Evolutionary conservation across 2,329 filamentous ascomycete species (phyloP).

Genomic region (Fusarium palustre): DNA sequence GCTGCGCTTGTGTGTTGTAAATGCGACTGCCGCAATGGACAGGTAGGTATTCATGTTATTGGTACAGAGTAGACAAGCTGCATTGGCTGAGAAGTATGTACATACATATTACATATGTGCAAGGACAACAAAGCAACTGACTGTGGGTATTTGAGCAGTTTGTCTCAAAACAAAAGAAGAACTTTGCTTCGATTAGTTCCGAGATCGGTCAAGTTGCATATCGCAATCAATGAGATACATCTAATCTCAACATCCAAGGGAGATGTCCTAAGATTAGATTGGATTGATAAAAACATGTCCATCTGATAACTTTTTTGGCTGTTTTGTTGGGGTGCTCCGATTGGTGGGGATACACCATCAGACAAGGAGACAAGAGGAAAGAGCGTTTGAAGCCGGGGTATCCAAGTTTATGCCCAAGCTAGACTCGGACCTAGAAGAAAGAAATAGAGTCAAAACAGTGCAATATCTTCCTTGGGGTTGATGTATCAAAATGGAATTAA

Average conservation of each 20-base stretch:
- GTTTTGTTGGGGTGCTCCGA: conserved; percentile 31
- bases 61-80: conserved; percentile 1
- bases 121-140: conserved; percentile 14
- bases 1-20: neutral
- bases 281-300: conserved; percentile 46
- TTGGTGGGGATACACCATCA: conserved; percentile 24
- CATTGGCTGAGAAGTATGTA: neutral
- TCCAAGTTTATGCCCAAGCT: conserved; percentile 4
- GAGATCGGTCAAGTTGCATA: conserved; percentile 35
- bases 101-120: conserved; percentile 20
- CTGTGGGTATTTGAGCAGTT: conserved; percentile 4
- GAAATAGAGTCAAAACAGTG: neutral
- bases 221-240: conserved; percentile 18
- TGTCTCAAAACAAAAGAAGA: neutral
- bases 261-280: conserved; percentile 46
- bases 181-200: conserved; percentile 15
- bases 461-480: neutral
- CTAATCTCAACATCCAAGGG: conserved; percentile 29
- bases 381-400: neutral
- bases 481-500: neutral
- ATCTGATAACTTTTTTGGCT: conserved; percentile 37
- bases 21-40: conserved; percentile 3
- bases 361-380: conserved; percentile 20
- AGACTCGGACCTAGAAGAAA: conserved; percentile 4
- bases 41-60: neutral